Percentiles rank a stretch among this genome's conserved stretches.
These are phyloP conservation scores for Lathyrus aphaca DNA, from an alignment of 306 rosid genomes.

Conservation along the genomic window DNA sequence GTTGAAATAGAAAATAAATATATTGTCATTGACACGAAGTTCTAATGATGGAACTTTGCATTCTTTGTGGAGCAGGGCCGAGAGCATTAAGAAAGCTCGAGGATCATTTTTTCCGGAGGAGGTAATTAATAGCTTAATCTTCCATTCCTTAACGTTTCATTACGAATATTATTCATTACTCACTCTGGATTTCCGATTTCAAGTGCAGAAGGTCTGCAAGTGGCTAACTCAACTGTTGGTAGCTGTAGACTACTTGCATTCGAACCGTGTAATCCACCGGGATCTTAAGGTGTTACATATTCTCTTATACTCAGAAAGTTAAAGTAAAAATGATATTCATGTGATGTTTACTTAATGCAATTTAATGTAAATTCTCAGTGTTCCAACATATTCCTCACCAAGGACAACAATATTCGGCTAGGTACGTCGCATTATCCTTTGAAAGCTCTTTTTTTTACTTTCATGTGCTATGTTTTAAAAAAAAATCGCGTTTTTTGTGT, in stretches of 20 bases:
- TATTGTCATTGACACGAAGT: slow-evolving; percentile 21
- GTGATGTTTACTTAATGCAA: slow-evolving; percentile 35
- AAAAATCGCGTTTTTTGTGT: slow-evolving; percentile 35
- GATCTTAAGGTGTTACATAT: slow-evolving; percentile 78
- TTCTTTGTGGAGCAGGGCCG: slow-evolving; percentile 65
- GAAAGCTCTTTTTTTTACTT: slow-evolving; percentile 38
- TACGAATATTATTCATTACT: slow-evolving; percentile 14
- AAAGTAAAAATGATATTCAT: neutral
- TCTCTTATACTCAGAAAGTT: slow-evolving; percentile 16
- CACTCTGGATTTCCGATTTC: slow-evolving; percentile 37
- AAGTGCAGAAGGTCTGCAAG: slow-evolving; percentile 80
- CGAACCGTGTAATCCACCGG: slow-evolving; percentile 86
- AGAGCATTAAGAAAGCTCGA: slow-evolving; percentile 70
- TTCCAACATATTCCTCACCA: slow-evolving; percentile 90
- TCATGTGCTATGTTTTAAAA: slow-evolving; percentile 37
- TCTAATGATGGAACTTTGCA: slow-evolving; percentile 21
- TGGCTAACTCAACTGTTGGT: slow-evolving; percentile 86
- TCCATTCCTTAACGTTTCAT: slow-evolving; percentile 13
- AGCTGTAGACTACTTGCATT: slow-evolving; percentile 91
- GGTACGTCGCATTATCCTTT: slow-evolving; percentile 57
- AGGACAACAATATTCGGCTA: slow-evolving; percentile 74
- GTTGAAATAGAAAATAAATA: slow-evolving; percentile 23
- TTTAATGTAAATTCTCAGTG: slow-evolving; percentile 62
- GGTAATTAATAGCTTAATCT: slow-evolving; percentile 54
- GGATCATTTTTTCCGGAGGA: slow-evolving; percentile 81